Percentiles rank a stretch among this genome's conserved stretches.
phyloP scores from a whole-genome alignment of 2,329 filamentous ascomycete species.

The Neoascochyta sp. region DNA sequence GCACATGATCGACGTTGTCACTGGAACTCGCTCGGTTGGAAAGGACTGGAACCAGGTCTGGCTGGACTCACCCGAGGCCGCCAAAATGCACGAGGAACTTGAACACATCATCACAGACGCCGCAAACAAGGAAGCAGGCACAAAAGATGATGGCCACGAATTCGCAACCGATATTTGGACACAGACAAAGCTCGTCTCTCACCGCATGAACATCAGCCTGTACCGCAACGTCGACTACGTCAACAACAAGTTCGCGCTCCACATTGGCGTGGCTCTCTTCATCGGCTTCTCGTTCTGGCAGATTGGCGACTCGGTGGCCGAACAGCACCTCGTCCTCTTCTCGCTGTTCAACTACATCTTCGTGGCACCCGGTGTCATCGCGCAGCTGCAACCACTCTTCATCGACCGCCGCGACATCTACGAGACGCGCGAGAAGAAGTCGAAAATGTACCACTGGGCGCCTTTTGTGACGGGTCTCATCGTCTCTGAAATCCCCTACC shows the following conservation, averaged over 20 bases:
- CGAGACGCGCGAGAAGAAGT: slow-evolving; percentile 58
- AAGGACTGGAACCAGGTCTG: slow-evolving; percentile 40
- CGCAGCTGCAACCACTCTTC: slow-evolving; percentile 44
- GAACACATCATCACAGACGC: slow-evolving; percentile 39
- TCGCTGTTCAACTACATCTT: slow-evolving; percentile 50
- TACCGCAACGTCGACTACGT: slow-evolving; percentile 26
- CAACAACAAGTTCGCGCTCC: slow-evolving; percentile 25
- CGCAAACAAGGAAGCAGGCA: slow-evolving; percentile 36
- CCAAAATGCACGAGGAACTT: slow-evolving; percentile 35
- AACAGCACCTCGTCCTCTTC: slow-evolving; percentile 44
- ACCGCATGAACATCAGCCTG: slow-evolving; percentile 19
- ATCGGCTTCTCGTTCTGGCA: slow-evolving; percentile 28
- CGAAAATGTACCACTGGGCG: slow-evolving; percentile 70
- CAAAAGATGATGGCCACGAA: slow-evolving; percentile 40
- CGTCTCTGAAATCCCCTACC: slow-evolving; percentile 65
- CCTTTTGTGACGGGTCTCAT: slow-evolving; percentile 68
- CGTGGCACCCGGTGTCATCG: slow-evolving; percentile 41
- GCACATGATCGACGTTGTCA: slow-evolving; percentile 76
- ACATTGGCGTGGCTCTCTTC: slow-evolving; percentile 23
- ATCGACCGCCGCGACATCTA: slow-evolving; percentile 48
- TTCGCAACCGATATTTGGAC: slow-evolving; percentile 24
- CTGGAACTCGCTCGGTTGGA: slow-evolving; percentile 5
- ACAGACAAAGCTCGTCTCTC: slow-evolving; percentile 21
- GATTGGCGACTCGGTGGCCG: slow-evolving; percentile 27
- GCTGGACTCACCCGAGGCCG: slow-evolving; percentile 34